phyloP scores from a whole-genome alignment of 1,284 basidiomycete species.

The Takashimella koratensis region DNA sequence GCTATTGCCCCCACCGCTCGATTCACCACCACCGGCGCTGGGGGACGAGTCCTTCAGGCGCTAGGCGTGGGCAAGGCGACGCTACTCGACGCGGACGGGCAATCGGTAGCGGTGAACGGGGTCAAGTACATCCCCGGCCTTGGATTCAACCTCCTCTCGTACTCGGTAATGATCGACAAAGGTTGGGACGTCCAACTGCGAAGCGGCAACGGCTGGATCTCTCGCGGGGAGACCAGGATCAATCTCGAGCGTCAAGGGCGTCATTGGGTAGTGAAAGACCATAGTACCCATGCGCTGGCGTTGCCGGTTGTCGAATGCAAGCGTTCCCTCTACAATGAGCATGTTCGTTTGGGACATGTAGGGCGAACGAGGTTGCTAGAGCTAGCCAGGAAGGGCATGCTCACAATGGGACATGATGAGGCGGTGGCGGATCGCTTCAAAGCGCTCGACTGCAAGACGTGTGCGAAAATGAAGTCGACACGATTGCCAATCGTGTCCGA shows the following conservation, averaged over 20 bases:
- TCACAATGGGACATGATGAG: neutral
- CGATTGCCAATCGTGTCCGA: neutral
- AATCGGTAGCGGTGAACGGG: too few species aligned
- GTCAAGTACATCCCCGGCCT: neutral
- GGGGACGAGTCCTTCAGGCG: too few species aligned
- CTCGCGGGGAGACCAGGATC: neutral
- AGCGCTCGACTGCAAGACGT: neutral
- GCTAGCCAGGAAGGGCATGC: neutral
- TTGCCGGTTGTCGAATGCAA: too few species aligned
- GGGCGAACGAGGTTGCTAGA: neutral
- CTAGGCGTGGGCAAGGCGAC: too few species aligned
- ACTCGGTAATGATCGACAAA: neutral
- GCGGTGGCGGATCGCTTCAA: neutral
- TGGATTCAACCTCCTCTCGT: neutral
- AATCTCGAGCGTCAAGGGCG: neutral
- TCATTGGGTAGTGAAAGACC: too few species aligned
- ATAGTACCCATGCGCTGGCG: too few species aligned
- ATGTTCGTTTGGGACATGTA: neutral
- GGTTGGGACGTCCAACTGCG: neutral
- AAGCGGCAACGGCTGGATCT: too few species aligned
- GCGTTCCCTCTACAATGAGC: neutral
- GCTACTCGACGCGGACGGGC: too few species aligned
- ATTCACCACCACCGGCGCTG: too few species aligned
- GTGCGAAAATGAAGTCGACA: neutral
- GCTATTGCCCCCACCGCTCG: too few species aligned